phyloP scores from a whole-genome alignment of 192 early-diverging fungal genomes.

The Obelidium mucronatum region DNA sequence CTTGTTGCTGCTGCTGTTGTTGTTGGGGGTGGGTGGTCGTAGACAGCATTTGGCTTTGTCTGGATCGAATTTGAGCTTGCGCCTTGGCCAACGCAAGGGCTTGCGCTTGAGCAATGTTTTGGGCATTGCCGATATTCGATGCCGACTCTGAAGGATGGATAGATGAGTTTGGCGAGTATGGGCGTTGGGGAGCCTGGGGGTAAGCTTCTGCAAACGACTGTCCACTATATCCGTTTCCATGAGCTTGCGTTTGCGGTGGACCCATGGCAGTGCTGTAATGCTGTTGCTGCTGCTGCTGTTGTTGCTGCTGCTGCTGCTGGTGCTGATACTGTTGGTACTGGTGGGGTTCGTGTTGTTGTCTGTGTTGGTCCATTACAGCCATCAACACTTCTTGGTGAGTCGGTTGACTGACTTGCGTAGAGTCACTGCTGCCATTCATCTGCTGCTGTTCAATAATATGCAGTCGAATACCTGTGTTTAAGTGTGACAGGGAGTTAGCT shows the following conservation, averaged over 20 bases:
- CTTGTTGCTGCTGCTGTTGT: background rate
- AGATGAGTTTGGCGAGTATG: conserved; percentile 28
- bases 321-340: background rate
- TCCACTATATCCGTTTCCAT: background rate
- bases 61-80: conserved; percentile 22
- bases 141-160: conserved; percentile 31
- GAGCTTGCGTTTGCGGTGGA: background rate
- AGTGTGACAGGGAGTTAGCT: background rate
- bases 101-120: conserved; percentile 17
- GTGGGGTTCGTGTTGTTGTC: too few species aligned
- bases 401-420: too few species aligned
- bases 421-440: too few species aligned
- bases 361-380: too few species aligned
- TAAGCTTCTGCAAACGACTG: background rate
- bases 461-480: background rate
- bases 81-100: conserved; percentile 24
- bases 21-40: background rate
- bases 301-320: background rate
- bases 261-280: background rate
- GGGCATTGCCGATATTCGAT: conserved; percentile 20
- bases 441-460: background rate
- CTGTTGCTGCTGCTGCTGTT: background rate
- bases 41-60: background rate
- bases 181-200: background rate
- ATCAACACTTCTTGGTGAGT: too few species aligned